phyloP scores from a whole-genome alignment of 306 rosid genomes.

The Rosa multiflora region DNA sequence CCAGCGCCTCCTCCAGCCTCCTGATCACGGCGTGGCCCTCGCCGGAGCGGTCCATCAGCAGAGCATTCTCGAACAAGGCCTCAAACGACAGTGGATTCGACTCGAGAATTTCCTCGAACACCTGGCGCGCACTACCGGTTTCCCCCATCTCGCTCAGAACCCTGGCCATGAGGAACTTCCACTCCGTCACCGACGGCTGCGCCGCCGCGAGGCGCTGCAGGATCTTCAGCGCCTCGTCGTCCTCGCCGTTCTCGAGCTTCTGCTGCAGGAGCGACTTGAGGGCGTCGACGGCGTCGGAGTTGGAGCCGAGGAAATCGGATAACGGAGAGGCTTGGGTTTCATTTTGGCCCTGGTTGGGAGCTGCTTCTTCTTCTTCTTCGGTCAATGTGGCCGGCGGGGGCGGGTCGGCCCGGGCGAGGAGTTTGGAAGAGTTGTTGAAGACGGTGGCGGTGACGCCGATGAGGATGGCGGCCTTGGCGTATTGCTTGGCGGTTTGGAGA shows the following conservation, averaged over 20 bases:
- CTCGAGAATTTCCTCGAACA: conserved; percentile 64
- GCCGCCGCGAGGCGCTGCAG: conserved; percentile 50
- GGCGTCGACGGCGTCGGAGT: conserved; percentile 55
- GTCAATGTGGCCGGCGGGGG: conserved; percentile 38
- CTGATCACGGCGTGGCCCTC: conserved; percentile 63
- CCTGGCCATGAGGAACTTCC: conserved; percentile 79
- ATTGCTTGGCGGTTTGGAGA: conserved; percentile 38
- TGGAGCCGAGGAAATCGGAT: conserved; percentile 56
- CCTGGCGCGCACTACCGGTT: conserved; percentile 38
- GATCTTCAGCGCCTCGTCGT: conserved; percentile 62
- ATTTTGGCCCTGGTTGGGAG: not conserved
- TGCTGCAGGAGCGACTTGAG: conserved; percentile 73
- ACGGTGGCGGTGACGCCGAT: conserved; percentile 47
- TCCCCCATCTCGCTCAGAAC: conserved; percentile 54
- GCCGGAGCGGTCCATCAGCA: conserved; percentile 82
- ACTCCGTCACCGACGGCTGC: conserved; percentile 62
- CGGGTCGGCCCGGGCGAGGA: conserved; percentile 65
- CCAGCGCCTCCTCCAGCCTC: conserved; percentile 67
- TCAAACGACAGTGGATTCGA: conserved; percentile 64
- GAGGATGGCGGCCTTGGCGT: conserved; percentile 61
- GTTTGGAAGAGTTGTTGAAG: conserved; percentile 37
- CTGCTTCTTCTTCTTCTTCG: conserved; percentile 12
- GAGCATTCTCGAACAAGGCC: conserved; percentile 80
- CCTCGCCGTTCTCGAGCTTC: conserved; percentile 78
- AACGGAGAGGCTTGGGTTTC: conserved; percentile 39